A percentile compares a stretch with the other conserved stretches of the same genome.
phyloP scores from a whole-genome alignment of 2,329 filamentous ascomycete genomes.

The Paracoccidioides brasiliensis region DNA sequence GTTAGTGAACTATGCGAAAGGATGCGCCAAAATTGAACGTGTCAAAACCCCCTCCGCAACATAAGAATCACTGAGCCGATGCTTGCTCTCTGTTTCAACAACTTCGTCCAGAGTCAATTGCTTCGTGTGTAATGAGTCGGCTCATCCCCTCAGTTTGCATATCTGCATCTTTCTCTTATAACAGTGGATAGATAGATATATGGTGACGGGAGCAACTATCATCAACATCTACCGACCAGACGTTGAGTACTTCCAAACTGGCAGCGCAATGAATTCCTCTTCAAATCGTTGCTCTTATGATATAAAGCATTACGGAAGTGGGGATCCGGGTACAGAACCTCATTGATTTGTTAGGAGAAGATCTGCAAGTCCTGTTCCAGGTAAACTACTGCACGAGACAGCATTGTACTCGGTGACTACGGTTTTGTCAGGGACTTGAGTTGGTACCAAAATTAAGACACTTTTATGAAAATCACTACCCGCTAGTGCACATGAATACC shows the following conservation, averaged over 20 bases:
- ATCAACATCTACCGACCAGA: conserved; percentile 10
- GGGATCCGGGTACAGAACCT: conserved; percentile 4
- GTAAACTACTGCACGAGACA: conserved; percentile 12
- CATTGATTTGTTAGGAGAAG: background rate
- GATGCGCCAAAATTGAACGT: background rate
- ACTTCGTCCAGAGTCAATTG: conserved; percentile 4
- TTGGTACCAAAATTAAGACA: no score
- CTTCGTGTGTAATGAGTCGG: conserved; percentile 7
- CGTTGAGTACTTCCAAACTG: conserved; percentile 7
- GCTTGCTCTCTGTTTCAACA: conserved; percentile 7
- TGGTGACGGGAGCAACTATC: conserved; percentile 3
- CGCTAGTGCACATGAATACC: no score
- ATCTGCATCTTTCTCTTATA: background rate
- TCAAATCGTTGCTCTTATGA: conserved; percentile 10
- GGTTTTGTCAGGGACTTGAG: no score
- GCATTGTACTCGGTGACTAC: conserved; percentile 3
- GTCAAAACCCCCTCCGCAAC: conserved; percentile 5
- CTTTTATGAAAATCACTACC: no score
- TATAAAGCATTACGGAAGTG: conserved; percentile 13
- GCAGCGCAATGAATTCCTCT: background rate
- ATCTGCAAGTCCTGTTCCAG: conserved; percentile 9
- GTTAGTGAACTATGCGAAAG: background rate
- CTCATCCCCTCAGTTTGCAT: conserved; percentile 5
- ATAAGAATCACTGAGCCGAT: conserved; percentile 7
- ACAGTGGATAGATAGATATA: conserved; percentile 4